phyloP scores from a whole-genome alignment of 140 eudicot species.

The Flaveria floridana region DNA sequence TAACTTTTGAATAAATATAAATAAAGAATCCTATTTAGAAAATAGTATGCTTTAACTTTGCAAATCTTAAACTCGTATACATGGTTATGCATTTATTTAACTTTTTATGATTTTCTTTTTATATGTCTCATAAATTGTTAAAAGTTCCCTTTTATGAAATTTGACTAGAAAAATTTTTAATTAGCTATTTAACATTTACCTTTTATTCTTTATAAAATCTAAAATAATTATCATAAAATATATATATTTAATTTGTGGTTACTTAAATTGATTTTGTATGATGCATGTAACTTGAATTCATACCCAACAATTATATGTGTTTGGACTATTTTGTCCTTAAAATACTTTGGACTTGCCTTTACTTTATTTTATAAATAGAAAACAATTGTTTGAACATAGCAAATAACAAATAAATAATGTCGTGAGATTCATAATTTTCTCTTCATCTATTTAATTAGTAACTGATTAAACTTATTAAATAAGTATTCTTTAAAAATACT shows the following conservation, averaged over 20 bases:
- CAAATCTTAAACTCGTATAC: not conserved
- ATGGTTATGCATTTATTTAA: not conserved
- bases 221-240: not conserved
- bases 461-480: not conserved
- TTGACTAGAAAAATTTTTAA: not conserved
- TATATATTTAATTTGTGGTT: not conserved
- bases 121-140: not conserved
- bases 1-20: not conserved
- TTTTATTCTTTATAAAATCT: not conserved
- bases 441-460: not conserved
- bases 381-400: not conserved
- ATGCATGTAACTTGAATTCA: not conserved
- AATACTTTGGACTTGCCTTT: not conserved
- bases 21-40: not conserved
- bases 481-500: not conserved
- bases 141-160: not conserved
- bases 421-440: not conserved
- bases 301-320: not conserved
- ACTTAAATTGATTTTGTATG: not conserved
- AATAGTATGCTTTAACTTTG: slow-evolving; percentile 1
- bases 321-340: not conserved
- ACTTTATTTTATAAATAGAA: no score
- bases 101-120: not conserved
- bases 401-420: no score
- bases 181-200: not conserved